Conservation (phyloP, 345 rosid species). For the Ceriops zippeliana region DNA sequence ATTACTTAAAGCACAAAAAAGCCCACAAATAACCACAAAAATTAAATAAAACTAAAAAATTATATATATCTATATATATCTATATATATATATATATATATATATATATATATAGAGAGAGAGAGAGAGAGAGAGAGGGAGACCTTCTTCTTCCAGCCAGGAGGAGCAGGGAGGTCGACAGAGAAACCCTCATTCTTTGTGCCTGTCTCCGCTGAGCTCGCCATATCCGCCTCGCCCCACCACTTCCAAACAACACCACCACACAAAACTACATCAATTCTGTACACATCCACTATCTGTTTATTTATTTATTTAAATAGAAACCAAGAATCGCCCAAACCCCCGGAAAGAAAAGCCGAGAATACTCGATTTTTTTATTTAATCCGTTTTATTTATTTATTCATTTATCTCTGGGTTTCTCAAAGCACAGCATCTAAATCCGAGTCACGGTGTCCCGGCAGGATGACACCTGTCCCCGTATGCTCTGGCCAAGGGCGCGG, state of each 20-base stretch:
- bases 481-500: too few relatives aligned
- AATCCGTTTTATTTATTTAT: too few relatives aligned
- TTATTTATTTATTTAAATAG: not conserved
- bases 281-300: not conserved
- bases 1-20: not conserved
- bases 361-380: too few relatives aligned
- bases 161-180: conserved; percentile 47
- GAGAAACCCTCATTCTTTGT: conserved; percentile 33
- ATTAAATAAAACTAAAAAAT: not conserved
- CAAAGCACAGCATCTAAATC: too few relatives aligned
- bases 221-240: conserved; percentile 23
- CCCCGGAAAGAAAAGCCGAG: too few relatives aligned
- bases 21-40: not conserved
- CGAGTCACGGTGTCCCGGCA: too few relatives aligned
- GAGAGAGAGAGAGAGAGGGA: not conserved
- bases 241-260: not conserved
- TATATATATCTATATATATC: not conserved
- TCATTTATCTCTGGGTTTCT: too few relatives aligned
- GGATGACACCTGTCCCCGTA: too few relatives aligned
- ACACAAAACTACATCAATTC: not conserved
- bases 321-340: too few relatives aligned
- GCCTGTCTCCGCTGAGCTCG: conserved; percentile 21
- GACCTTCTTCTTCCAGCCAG: conserved; percentile 48
- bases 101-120: not conserved
- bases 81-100: too few relatives aligned